Evolutionary conservation across 1,139 yeast genomes (phyloP).

Genomic region (Pichia sp.): DNA sequence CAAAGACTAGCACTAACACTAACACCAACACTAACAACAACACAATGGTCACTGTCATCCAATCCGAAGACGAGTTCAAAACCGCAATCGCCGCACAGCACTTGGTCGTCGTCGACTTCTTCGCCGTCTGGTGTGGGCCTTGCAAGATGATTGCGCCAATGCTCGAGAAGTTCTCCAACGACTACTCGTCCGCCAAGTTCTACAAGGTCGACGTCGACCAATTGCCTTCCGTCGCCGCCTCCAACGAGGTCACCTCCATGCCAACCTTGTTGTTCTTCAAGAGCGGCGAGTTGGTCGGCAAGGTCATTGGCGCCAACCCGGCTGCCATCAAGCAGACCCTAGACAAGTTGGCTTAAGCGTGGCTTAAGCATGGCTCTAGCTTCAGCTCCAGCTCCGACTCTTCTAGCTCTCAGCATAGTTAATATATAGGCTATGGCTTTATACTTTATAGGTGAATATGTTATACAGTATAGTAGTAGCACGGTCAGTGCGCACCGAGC

Average conservation of each 20-base stretch:
- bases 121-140: conserved; percentile 97
- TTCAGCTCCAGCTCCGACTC: not conserved
- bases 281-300: conserved; percentile 65
- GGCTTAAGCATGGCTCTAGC: not conserved
- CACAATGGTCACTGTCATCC: conserved; percentile 32
- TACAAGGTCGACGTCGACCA: conserved; percentile 84
- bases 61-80: conserved; percentile 56
- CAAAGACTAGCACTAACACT: not conserved
- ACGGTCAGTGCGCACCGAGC: too few relatives aligned
- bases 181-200: conserved; percentile 59
- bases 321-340: conserved; percentile 71
- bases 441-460: too few relatives aligned
- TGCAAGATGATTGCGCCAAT: conserved; percentile 94
- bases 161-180: conserved; percentile 66
- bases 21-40: conserved; percentile 1
- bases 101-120: conserved; percentile 84
- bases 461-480: too few relatives aligned
- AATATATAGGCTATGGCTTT: too few relatives aligned
- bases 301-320: conserved; percentile 85
- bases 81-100: conserved; percentile 51
- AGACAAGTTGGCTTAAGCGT: conserved; percentile 30
- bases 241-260: conserved; percentile 77
- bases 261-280: conserved; percentile 83
- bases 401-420: not conserved
- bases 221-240: conserved; percentile 66